Evolutionary conservation across 2,329 filamentous ascomycete genomes (phyloP).

Genomic region (Samsoniella hepiali): DNA sequence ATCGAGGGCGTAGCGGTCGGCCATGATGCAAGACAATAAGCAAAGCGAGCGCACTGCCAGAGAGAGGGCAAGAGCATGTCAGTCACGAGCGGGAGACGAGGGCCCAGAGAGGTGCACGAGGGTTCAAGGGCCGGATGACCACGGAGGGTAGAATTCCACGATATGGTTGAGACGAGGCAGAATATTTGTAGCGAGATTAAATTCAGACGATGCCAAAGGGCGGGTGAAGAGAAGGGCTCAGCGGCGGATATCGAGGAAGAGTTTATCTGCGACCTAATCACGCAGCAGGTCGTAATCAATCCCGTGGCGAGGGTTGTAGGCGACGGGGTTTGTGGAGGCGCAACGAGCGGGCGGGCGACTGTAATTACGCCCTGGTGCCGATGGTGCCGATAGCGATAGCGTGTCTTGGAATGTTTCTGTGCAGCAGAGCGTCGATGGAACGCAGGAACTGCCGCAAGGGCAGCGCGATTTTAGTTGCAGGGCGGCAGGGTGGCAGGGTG

Average conservation of each 20-base stretch:
- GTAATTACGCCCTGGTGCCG: not conserved
- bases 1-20: not conserved
- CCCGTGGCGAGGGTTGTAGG: not conserved
- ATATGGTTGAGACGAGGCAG: not conserved
- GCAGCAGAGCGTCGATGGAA: not conserved
- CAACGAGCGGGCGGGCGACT: not conserved
- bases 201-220: not conserved
- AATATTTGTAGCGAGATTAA: not conserved
- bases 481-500: not conserved
- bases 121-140: not conserved
- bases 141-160: not conserved
- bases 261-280: not conserved
- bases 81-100: not conserved
- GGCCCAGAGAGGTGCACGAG: not conserved
- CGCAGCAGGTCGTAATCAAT: not conserved
- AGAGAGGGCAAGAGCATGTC: slow-evolving; percentile 8
- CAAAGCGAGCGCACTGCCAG: not conserved
- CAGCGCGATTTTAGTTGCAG: not conserved
- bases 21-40: slow-evolving; percentile 3
- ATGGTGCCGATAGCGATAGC: not conserved
- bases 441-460: slow-evolving; percentile 3
- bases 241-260: not conserved
- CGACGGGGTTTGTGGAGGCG: not conserved
- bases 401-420: slow-evolving; percentile 2
- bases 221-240: not conserved